Base-by-base conservation (phyloP, 2,329 filamentous ascomycete species). In the Verticillium isaacii region DNA sequence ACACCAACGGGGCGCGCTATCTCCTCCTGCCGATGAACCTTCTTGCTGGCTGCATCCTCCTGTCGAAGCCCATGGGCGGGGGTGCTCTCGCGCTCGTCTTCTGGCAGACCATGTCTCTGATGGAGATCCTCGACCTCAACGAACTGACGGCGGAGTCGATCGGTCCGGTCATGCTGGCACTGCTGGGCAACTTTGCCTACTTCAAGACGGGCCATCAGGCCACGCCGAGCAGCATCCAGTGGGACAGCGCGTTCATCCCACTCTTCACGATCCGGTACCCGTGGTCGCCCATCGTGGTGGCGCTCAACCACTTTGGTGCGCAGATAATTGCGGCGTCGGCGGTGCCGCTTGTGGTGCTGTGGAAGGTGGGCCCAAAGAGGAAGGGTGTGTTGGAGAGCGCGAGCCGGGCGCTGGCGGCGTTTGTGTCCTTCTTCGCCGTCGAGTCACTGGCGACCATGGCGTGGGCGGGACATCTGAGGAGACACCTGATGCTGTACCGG, bases 191-290 rank as follows among this genome's bases (percentile, higher is more conserved):
- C 70, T 96, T 94, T 76, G 89, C 97, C 79, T 99, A 89, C 80
- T 99, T 99, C 86, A 97, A 96, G 73, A 99, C 95, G 0, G 95
- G 95, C 64, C 95, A 99, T 75, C 94, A 98, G 76, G 94, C 94
- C 14, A 90, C 88, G 0, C 84, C 97, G 29, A 85, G 89, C 67
- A 91, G 88, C 66, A 94, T 99, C 71, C 95, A 99, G 72, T 99
- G 95, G 95, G 95, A 99, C 77, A 86, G 87, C 23, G 94, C 93
- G 3, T 99, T 99, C 77, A 91, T 99, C 67, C 91, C 94, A 0
- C 83, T 98, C 8, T 87, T 89, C 62, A 86, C 85, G 6, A 86
- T 99, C 66, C 85, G 86, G 62, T 97, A 99, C 76, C 95, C 95
- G 1, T 97, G 91, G 91, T 90, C 88, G 0, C 93, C 93, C 0